Conservation (phyloP, 2,329 filamentous ascomycete genomes). For the Fusarium sp. region DNA sequence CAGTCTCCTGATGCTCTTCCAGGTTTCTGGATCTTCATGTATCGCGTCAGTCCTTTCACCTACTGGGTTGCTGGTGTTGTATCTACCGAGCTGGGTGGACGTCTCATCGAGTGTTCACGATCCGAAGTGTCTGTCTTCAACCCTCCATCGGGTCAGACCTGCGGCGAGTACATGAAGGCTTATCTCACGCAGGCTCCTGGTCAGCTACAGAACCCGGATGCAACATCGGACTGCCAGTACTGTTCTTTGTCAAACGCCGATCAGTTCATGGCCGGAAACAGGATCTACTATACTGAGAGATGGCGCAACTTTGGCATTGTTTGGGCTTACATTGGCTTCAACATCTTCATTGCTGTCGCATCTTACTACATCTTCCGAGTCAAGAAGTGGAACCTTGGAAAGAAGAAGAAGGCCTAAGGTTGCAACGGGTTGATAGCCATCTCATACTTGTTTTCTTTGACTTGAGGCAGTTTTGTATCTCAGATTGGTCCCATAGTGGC, state of each 20-base stretch:
- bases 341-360: conserved; percentile 20
- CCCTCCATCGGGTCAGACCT: conserved; percentile 58
- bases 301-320: conserved; percentile 31
- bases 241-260: conserved; percentile 19
- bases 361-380: conserved; percentile 31
- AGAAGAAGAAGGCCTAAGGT: conserved; percentile 23
- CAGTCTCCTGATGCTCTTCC: conserved; percentile 63
- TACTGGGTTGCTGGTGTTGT: conserved; percentile 69
- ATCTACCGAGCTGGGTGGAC: conserved; percentile 20
- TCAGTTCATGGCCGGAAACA: conserved; percentile 25
- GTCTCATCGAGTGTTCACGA: conserved; percentile 54
- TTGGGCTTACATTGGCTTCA: conserved; percentile 29
- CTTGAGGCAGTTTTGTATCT: not conserved
- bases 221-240: conserved; percentile 10
- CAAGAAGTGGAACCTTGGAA: conserved; percentile 31
- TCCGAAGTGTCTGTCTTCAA: conserved; percentile 70
- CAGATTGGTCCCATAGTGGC: not conserved
- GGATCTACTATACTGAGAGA: conserved; percentile 25
- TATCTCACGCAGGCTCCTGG: conserved; percentile 52
- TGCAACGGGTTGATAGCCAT: not conserved
- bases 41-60: conserved; percentile 69
- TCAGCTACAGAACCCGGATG: conserved; percentile 24
- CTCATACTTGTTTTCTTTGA: not conserved
- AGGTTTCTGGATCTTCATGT: conserved; percentile 78
- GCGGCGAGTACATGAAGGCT: conserved; percentile 60